Evolutionary conservation across 768 basidiomycete genomes (phyloP).

Genomic region (Naganishia vaughanmartiniae): DNA sequence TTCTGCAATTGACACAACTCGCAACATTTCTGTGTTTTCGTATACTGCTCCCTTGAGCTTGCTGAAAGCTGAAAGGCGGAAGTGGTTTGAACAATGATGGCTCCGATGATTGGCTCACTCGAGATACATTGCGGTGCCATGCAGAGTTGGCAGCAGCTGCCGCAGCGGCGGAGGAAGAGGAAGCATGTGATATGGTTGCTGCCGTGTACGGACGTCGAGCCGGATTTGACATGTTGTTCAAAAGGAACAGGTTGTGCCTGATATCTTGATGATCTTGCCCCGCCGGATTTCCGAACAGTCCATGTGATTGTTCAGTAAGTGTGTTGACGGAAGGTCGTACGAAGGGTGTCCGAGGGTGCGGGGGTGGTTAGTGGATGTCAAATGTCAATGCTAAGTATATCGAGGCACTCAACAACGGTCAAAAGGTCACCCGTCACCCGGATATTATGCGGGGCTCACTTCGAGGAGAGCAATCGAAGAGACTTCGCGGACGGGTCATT

Average conservation of each 20-base stretch:
- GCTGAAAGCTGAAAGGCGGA: slow-evolving; percentile 20
- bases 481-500: slow-evolving; percentile 3
- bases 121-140: slow-evolving; percentile 16
- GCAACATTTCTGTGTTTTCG: slow-evolving; percentile 17
- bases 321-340: neutral
- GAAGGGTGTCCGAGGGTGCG: neutral
- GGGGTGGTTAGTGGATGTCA: neutral
- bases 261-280: neutral
- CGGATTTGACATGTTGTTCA: slow-evolving; percentile 8
- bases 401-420: neutral
- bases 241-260: neutral
- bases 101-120: neutral
- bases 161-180: neutral
- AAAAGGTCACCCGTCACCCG: no score
- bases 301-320: neutral
- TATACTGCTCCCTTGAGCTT: slow-evolving; percentile 6
- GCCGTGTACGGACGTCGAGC: neutral
- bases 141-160: slow-evolving; percentile 7
- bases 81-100: slow-evolving; percentile 15
- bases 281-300: neutral
- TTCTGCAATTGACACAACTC: slow-evolving; percentile 25
- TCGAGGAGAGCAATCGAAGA: neutral
- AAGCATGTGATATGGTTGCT: neutral
- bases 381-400: neutral
- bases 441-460: slow-evolving; percentile 15